These are phyloP conservation scores for Alternaria ethzedia DNA, from an alignment of 2,329 filamentous ascomycete species.

Conservation along the genomic window DNA sequence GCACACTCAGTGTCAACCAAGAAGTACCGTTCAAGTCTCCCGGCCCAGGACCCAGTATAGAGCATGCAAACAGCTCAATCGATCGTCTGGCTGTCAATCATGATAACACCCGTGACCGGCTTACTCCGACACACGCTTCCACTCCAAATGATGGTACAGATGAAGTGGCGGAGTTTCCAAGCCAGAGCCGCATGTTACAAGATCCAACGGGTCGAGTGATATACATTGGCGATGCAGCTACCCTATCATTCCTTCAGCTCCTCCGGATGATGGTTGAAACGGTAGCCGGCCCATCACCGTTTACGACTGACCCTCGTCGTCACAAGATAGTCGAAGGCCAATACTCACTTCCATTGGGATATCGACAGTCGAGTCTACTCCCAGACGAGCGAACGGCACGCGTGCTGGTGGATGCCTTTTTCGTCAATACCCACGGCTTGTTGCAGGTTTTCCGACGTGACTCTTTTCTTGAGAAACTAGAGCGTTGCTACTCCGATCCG, in stretches of 20 bases:
- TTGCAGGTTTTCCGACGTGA: constrained; percentile 65
- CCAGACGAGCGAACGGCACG: constrained; percentile 63
- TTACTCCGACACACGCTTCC: constrained; percentile 40
- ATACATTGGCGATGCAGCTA: constrained; percentile 69
- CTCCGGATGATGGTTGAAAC: constrained; percentile 67
- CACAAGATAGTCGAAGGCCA: constrained; percentile 64
- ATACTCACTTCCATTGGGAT: constrained; percentile 55
- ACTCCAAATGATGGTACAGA: constrained; percentile 54
- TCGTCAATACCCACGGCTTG: constrained; percentile 68
- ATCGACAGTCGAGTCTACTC: constrained; percentile 60
- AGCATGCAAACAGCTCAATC: constrained; percentile 29
- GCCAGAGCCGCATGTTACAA: constrained; percentile 64
- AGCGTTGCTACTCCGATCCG: constrained; percentile 63
- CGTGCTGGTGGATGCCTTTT: constrained; percentile 65
- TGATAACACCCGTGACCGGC: constrained; percentile 24
- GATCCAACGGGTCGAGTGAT: constrained; percentile 64
- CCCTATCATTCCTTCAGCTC: constrained; percentile 65
- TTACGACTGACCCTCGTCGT: constrained; percentile 63
- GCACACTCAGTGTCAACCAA: constrained; percentile 22
- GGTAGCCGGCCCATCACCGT: constrained; percentile 61
- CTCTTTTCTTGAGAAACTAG: constrained; percentile 58
- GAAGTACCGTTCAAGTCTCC: constrained; percentile 27
- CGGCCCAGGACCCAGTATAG: constrained; percentile 30
- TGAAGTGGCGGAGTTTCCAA: constrained; percentile 63
- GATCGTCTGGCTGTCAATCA: constrained; percentile 32